These are phyloP conservation scores for Conringia planisiliqua DNA, from an alignment of 345 rosid genomes.

Conservation along the genomic window DNA sequence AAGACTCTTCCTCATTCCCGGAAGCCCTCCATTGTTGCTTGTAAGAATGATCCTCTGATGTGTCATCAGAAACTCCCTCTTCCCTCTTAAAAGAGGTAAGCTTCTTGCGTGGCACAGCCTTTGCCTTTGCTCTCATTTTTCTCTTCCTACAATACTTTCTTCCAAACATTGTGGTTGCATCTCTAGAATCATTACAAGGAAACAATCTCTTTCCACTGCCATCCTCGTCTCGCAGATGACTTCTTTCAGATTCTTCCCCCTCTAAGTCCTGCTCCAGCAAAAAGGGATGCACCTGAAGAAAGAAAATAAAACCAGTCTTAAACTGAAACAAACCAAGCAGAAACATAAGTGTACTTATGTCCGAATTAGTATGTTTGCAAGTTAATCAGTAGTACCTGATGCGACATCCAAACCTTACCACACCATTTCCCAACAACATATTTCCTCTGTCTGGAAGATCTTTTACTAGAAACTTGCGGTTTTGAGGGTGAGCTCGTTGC, in stretches of 20 bases:
- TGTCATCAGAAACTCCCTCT: constrained; percentile 55
- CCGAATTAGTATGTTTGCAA: not conserved
- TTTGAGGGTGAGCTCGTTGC: constrained; percentile 43
- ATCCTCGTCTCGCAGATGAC: constrained; percentile 41
- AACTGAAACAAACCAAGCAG: not conserved
- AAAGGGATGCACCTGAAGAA: constrained; percentile 70
- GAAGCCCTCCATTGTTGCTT: constrained; percentile 41
- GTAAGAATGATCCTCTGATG: constrained; percentile 42
- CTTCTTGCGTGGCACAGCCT: constrained; percentile 46
- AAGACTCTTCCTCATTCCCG: constrained; percentile 41
- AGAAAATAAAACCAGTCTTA: constrained; percentile 37
- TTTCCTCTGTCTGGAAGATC: constrained; percentile 59
- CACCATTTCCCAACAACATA: constrained; percentile 97
- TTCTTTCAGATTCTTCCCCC: constrained; percentile 56
- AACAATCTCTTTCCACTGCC: constrained; percentile 38
- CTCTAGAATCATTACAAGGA: constrained; percentile 32
- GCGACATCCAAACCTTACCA: constrained; percentile 98
- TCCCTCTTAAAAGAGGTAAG: constrained; percentile 39
- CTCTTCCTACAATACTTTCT: constrained; percentile 67
- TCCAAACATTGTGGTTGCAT: constrained; percentile 32
- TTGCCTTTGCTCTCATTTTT: constrained; percentile 44
- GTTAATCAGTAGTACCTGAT: constrained; percentile 48
- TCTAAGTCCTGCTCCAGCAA: constrained; percentile 49
- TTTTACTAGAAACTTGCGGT: constrained; percentile 44
- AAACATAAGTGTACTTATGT: constrained; percentile 1